Evolutionary conservation across 768 basidiomycete species (phyloP), one percentile per base, ranked within the genome.

Genomic region (Naematelia aurantialba): DNA sequence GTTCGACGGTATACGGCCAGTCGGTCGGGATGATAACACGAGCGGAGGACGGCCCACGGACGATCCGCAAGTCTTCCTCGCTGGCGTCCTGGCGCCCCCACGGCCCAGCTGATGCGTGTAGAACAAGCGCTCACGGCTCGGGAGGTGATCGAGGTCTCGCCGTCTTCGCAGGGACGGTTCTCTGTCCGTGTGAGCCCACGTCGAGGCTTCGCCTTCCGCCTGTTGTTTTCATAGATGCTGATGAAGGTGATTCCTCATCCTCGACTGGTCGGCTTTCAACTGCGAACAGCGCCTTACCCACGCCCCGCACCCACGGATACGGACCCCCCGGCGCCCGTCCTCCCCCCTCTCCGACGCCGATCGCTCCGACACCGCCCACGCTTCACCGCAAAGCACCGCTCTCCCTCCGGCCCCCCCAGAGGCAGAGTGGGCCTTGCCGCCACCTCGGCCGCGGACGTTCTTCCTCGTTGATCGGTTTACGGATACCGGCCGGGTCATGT

Each of bases 391-490:
- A 22, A 11, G 22, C 22, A 22, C 48, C 3, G 17, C 48, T 24
- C 5, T 24, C n/a, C 17, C 48, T 27, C 27, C 48, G n/a, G 22
- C 48, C 2, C 48, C 48, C 3, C 48, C 48, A 22, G 27, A 22
- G 26, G 19, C 48, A n/a, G 34, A 39, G 17, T 39, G 34, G 34
- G 34, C 17, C 34, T 39, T 39, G 17, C 34, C 34, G 8, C 24
- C 55, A 13, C 52, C 56, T 47, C 55, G 56, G 0, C 61, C 61
- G 29, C 25, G 73, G 22, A 70, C 68, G 10, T 69, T 66, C 44
- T 66, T 72, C 59, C 55, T 72, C n/a, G n/a, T 74, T 12, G 68
- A 74, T 50, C 44, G 73, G 24, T 74, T 74, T 47, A 72, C 68
- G 2, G 66, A 70, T 26, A 66, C 68, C 4, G 52, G 51, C 24